A percentile compares a stretch with the other conserved stretches of the same genome.
Evolutionary conservation across 169 alveolate genomes (phyloP).

Genomic region (Cryptosporidium ubiquitum): DNA sequence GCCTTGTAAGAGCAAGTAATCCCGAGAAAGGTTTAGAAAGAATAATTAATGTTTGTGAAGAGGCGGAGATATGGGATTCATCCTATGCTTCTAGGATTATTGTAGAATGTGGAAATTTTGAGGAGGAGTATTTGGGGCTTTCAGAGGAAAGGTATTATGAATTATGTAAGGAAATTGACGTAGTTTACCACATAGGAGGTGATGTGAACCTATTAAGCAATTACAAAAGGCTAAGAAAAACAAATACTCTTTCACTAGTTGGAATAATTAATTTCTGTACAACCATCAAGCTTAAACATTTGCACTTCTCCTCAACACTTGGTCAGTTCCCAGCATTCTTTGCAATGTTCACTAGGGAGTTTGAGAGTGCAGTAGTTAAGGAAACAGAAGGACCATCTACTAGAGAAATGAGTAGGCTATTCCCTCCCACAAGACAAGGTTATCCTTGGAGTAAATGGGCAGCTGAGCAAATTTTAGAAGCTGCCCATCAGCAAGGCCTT

Average conservation of each 20-base stretch:
- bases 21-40: slow-evolving; percentile 76
- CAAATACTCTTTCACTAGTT: slow-evolving; percentile 76
- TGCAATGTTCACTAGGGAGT: slow-evolving; percentile 77
- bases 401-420: slow-evolving; percentile 78
- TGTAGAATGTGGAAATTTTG: slow-evolving; percentile 79
- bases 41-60: slow-evolving; percentile 78
- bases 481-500: slow-evolving; percentile 77
- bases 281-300: slow-evolving; percentile 74
- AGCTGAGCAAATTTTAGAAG: slow-evolving; percentile 78
- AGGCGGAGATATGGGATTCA: slow-evolving; percentile 80
- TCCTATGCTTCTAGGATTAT: slow-evolving; percentile 74
- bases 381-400: slow-evolving; percentile 78
- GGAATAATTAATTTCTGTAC: slow-evolving; percentile 77
- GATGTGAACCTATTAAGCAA: slow-evolving; percentile 81
- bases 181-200: slow-evolving; percentile 83
- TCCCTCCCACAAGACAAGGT: slow-evolving; percentile 79
- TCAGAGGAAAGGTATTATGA: slow-evolving; percentile 76
- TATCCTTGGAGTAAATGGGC: slow-evolving; percentile 84
- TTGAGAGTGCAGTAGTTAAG: slow-evolving; percentile 56
- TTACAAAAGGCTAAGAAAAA: slow-evolving; percentile 78
- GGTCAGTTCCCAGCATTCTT: slow-evolving; percentile 83
- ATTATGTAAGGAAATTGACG: slow-evolving; percentile 75
- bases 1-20: slow-evolving; percentile 80
- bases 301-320: slow-evolving; percentile 80
- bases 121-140: slow-evolving; percentile 76